These are phyloP conservation scores for Ceratocystis eucalypticola DNA, from an alignment of 2,329 filamentous ascomycete species.

Conservation along the genomic window DNA sequence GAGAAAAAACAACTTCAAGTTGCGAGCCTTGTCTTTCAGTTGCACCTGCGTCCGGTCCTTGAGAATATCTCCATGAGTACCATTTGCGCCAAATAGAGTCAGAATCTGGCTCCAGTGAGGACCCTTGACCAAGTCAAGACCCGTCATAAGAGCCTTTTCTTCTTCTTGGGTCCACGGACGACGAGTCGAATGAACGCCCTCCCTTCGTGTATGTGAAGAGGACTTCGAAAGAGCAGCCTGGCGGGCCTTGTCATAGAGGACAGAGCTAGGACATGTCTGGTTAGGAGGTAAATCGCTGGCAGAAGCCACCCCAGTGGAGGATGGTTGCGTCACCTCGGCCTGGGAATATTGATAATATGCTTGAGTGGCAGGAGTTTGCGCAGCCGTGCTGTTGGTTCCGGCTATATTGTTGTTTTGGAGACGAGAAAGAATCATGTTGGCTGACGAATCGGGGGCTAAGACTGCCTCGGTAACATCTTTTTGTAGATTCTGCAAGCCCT, in stretches of 20 bases:
- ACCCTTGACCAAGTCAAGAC: slow-evolving; percentile 75
- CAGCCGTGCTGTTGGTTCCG: slow-evolving; percentile 25
- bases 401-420: slow-evolving; percentile 26
- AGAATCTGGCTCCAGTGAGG: slow-evolving; percentile 91
- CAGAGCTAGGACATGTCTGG: slow-evolving; percentile 41
- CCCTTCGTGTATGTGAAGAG: slow-evolving; percentile 40
- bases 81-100: slow-evolving; percentile 65
- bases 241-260: slow-evolving; percentile 44
- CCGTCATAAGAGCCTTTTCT: slow-evolving; percentile 79
- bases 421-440: slow-evolving; percentile 21
- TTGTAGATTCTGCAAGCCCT: slow-evolving; percentile 11
- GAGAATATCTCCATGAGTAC: slow-evolving; percentile 66
- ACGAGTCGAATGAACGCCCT: slow-evolving; percentile 48
- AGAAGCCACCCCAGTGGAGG: not conserved
- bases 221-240: slow-evolving; percentile 46
- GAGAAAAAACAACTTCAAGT: slow-evolving; percentile 79
- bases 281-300: slow-evolving; percentile 38
- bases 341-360: slow-evolving; percentile 17
- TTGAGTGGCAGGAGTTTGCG: slow-evolving; percentile 9
- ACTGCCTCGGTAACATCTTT: slow-evolving; percentile 7
- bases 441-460: not conserved
- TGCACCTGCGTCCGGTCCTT: slow-evolving; percentile 86
- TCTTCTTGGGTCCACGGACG: slow-evolving; percentile 81
- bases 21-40: slow-evolving; percentile 81
- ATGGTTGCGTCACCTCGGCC: slow-evolving; percentile 9